Evolutionary conservation across 441 rosid genomes (phyloP), one percentile per base, ranked within the genome.

Genomic region (Theobroma grandiflorum): DNA sequence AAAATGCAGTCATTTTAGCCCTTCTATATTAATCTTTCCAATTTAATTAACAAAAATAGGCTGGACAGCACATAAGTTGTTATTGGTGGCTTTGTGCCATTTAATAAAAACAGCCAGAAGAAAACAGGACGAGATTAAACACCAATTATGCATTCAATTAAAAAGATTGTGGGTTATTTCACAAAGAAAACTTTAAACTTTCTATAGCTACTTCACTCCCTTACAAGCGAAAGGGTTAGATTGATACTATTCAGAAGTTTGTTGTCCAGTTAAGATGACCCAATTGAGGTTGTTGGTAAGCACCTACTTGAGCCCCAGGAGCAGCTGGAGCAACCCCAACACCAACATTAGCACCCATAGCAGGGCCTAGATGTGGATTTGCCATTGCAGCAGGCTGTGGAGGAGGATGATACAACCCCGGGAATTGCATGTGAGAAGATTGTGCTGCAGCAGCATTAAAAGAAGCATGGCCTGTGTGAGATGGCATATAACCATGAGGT

Each of bases 261-360:
- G 95, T 74, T 53, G 98, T 87, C 99, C 99, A 96, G 80, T 90
- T 96, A 85, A 89, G 91, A 87, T 93, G 97, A 78, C 99, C 95
- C 87, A 93, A 79, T 82, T 91, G 99, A 62, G 97, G 92, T 87
- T 90, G 97, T 91, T 93, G 98, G 79, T 94, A 94, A 11, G 94
- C 87, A 83, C 97, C 98, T 15, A 90, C 93, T 86, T 94, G 98
- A 7, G 94, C 89, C 58, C 89, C 94, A 4, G 97, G 88, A 31
- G 94, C 86, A 26, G 93, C 86, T 15, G 94, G 93, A n/a, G 89
- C 92, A 74, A 90, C 91, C 59, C 93, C 96, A 2, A 90, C 94
- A 78, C 98, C 99, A 75, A 94, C 90, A 74, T 87, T 92, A 49
- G 93, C 92, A 26, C 95, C 95, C 86, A 95, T 85, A 16, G 92